Conservation (phyloP, 805 yeast genomes). For the Tetrapisispora fleetii region DNA sequence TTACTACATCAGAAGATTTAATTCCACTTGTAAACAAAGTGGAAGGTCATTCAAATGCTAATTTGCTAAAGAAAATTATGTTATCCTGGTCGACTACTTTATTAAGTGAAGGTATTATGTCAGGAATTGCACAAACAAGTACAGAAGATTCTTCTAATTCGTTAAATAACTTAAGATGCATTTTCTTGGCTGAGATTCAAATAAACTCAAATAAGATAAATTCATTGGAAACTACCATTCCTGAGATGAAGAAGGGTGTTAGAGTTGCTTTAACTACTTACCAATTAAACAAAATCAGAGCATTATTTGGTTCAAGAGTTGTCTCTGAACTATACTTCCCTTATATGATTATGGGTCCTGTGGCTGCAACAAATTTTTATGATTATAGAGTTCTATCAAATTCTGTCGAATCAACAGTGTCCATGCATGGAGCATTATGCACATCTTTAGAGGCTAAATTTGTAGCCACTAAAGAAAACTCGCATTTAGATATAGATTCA, state of each 20-base stretch:
- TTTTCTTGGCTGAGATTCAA: constrained; percentile 32
- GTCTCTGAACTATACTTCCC: constrained; percentile 40
- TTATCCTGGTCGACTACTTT: constrained; percentile 33
- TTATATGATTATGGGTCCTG: constrained; percentile 41
- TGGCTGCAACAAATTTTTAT: constrained; percentile 47
- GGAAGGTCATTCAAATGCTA: not conserved
- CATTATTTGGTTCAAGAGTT: constrained; percentile 40
- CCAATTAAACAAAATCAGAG: constrained; percentile 35
- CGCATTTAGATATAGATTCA: constrained; percentile 27
- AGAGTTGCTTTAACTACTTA: constrained; percentile 10
- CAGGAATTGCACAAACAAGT: constrained; percentile 22
- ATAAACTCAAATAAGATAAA: constrained; percentile 9
- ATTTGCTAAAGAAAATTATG: constrained; percentile 16
- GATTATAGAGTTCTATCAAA: constrained; percentile 46
- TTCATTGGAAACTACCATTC: constrained; percentile 10
- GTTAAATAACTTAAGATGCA: constrained; percentile 30
- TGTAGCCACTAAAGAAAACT: constrained; percentile 26
- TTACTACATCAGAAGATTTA: constrained; percentile 7
- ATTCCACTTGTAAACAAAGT: constrained; percentile 3
- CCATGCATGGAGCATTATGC: constrained; percentile 46
- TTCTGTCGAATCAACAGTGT: constrained; percentile 22
- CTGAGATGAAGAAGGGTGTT: constrained; percentile 8
- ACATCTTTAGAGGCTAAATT: constrained; percentile 55
- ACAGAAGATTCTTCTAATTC: constrained; percentile 6
- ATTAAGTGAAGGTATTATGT: constrained; percentile 42